phyloP scores from a whole-genome alignment of 345 rosid species.

The Eutrema yunnanense region DNA sequence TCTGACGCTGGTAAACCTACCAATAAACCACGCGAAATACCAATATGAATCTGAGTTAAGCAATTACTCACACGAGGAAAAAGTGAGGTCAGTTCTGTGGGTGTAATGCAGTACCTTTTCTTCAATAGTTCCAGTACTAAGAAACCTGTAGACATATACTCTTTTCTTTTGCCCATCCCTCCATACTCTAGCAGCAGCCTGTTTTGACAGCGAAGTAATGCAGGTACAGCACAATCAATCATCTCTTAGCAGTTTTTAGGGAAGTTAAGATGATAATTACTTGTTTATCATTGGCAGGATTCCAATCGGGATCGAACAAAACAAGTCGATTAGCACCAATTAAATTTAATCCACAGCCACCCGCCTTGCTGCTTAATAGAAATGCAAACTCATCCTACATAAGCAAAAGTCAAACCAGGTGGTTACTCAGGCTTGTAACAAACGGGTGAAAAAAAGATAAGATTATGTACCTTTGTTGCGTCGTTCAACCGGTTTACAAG shows the following conservation, averaged over 20 bases:
- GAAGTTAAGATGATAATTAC: conserved; percentile 33
- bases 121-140: conserved; percentile 96
- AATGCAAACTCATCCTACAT: conserved; percentile 93
- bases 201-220: conserved; percentile 21
- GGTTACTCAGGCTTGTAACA: conserved; percentile 2
- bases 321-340: conserved; percentile 92
- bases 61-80: conserved; percentile 1
- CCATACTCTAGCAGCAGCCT: conserved; percentile 99
- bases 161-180: conserved; percentile 99
- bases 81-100: neutral
- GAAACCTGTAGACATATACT: conserved; percentile 89
- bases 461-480: conserved; percentile 53
- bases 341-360: conserved; percentile 98
- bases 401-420: conserved; percentile 12
- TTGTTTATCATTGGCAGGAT: conserved; percentile 99
- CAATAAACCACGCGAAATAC: conserved; percentile 15
- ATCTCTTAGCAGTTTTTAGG: conserved; percentile 4
- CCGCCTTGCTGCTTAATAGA: conserved; percentile 97
- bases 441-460: neutral
- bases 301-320: conserved; percentile 99
- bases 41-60: conserved; percentile 11
- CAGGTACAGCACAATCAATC: conserved; percentile 20
- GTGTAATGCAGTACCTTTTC: conserved; percentile 61
- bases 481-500: conserved; percentile 89
- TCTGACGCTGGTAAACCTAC: conserved; percentile 96